Evolutionary conservation across 1,284 basidiomycete genomes (phyloP).

Genomic region (Stereum hirsutum): DNA sequence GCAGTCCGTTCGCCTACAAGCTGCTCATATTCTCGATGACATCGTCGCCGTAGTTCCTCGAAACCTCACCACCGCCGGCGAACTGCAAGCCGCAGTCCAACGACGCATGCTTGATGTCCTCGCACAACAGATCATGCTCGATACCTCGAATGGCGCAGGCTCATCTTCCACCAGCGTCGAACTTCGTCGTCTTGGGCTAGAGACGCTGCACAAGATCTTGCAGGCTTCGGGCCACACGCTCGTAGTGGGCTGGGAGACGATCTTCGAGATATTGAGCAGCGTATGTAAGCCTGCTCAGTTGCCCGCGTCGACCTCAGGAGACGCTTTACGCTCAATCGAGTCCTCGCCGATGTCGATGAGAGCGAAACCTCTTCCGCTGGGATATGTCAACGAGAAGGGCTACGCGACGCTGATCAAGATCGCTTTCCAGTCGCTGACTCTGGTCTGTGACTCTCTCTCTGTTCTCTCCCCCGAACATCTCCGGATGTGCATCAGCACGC

Average conservation of each 20-base stretch:
- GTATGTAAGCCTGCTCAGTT: conserved; percentile 55
- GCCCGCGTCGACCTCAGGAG: conserved; percentile 28
- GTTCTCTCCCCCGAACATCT: conserved; percentile 76
- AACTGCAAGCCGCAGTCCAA: conserved; percentile 66
- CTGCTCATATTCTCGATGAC: conserved; percentile 79
- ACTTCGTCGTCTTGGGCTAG: conserved; percentile 78
- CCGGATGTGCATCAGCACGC: conserved; percentile 79
- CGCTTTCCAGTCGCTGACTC: conserved; percentile 87
- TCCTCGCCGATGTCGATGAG: conserved; percentile 28
- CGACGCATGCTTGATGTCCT: conserved; percentile 78
- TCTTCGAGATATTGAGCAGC: conserved; percentile 85
- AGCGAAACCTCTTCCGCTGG: conserved; percentile 38
- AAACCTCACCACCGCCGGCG: conserved; percentile 51
- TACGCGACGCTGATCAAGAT: conserved; percentile 71
- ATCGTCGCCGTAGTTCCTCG: conserved; percentile 67
- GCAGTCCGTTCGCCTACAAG: conserved; percentile 78
- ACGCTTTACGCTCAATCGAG: conserved; percentile 29
- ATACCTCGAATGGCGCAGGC: conserved; percentile 22
- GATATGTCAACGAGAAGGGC: conserved; percentile 53
- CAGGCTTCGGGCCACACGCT: conserved; percentile 89
- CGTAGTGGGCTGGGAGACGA: conserved; percentile 85
- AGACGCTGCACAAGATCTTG: conserved; percentile 83
- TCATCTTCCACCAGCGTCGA: conserved; percentile 55
- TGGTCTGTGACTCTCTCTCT: conserved; percentile 90
- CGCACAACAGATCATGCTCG: conserved; percentile 66